These are phyloP conservation scores for Aureobasidium namibiae DNA, from an alignment of 2,329 filamentous ascomycete species.

Conservation along the genomic window DNA sequence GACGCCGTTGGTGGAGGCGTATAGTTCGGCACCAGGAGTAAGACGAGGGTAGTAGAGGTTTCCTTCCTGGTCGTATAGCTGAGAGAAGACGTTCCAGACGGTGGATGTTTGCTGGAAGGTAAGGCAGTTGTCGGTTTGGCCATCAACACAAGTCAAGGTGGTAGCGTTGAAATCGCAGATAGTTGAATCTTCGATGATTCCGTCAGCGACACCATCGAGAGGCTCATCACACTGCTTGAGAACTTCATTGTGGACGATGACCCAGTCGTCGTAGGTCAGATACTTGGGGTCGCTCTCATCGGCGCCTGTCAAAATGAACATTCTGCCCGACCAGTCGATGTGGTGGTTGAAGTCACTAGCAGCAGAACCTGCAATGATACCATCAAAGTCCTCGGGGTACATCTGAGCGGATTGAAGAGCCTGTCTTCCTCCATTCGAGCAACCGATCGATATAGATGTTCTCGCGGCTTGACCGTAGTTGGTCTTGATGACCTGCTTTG, in stretches of 20 bases:
- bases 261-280: conserved; percentile 33
- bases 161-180: conserved; percentile 37
- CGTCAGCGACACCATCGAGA: conserved; percentile 41
- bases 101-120: conserved; percentile 36
- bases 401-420: conserved; percentile 46
- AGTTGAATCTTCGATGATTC: conserved; percentile 39
- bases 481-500: conserved; percentile 25
- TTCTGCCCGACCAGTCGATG: conserved; percentile 36
- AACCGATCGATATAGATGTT: conserved; percentile 49
- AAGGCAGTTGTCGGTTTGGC: conserved; percentile 33
- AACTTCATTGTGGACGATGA: conserved; percentile 34
- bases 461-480: conserved; percentile 32
- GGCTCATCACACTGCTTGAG: conserved; percentile 43
- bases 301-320: conserved; percentile 34
- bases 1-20: conserved; percentile 29
- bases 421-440: conserved; percentile 52
- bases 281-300: conserved; percentile 33
- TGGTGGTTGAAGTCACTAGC: conserved; percentile 38
- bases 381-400: conserved; percentile 52
- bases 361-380: conserved; percentile 42
- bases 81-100: conserved; percentile 35
- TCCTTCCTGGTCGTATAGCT: conserved; percentile 36
- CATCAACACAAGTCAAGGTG: conserved; percentile 30
- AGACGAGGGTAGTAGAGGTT: conserved; percentile 43
- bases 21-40: conserved; percentile 39